Evolutionary conservation across 169 alveolate genomes (phyloP).

Genomic region (Babesia sp.): DNA sequence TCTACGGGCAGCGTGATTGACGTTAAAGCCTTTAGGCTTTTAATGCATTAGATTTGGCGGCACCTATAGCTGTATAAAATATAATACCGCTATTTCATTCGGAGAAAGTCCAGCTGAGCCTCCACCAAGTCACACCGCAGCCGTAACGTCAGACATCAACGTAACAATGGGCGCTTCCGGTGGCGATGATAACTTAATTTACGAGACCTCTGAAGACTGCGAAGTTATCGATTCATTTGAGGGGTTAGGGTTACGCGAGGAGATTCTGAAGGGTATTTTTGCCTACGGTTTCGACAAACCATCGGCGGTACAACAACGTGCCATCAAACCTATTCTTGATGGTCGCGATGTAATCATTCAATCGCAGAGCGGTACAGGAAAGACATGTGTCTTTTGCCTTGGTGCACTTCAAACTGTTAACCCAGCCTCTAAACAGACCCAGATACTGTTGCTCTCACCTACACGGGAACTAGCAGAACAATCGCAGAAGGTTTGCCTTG

Average conservation of each 20-base stretch:
- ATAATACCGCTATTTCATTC: no score
- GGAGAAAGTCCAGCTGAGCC: no score
- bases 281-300: constrained; percentile 99
- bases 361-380: constrained; percentile 98
- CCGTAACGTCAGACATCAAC: no score
- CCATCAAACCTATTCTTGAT: constrained; percentile 94
- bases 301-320: constrained; percentile 98
- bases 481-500: constrained; percentile 94
- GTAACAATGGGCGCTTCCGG: constrained; percentile 27
- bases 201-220: constrained; percentile 69
- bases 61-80: no score
- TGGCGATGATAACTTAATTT: constrained; percentile 22
- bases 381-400: constrained; percentile 96
- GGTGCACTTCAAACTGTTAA: constrained; percentile 95
- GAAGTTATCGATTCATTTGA: constrained; percentile 88
- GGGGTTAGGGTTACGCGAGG: constrained; percentile 91
- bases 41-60: no score
- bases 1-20: no score
- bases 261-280: constrained; percentile 94
- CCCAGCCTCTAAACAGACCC: constrained; percentile 84
- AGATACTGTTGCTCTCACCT: constrained; percentile 91
- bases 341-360: constrained; percentile 98
- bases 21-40: no score
- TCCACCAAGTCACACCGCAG: no score
- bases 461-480: constrained; percentile 99